Conservation (phyloP, 208 protist species). For the Leishmania turanica region DNA sequence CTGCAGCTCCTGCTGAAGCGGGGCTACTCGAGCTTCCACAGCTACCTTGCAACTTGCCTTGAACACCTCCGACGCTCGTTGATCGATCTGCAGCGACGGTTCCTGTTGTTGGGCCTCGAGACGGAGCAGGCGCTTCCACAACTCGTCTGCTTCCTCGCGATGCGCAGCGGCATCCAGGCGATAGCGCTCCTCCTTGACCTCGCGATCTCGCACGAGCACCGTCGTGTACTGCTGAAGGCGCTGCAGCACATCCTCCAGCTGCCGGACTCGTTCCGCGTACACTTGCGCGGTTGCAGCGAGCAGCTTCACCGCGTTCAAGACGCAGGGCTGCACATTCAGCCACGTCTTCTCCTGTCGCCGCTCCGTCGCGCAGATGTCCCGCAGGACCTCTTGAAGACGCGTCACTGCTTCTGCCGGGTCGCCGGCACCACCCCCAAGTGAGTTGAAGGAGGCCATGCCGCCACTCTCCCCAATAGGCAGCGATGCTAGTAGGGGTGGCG, state of each 20-base stretch:
- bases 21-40: not conserved
- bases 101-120: conserved; percentile 29
- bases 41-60: not conserved
- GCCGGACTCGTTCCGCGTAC: conserved; percentile 23
- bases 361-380: conserved; percentile 48
- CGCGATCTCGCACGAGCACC: conserved; percentile 53
- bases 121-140: conserved; percentile 18
- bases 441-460: not conserved
- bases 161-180: conserved; percentile 39
- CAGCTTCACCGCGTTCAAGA: conserved; percentile 34
- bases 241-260: conserved; percentile 37
- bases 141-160: conserved; percentile 10
- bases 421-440: not conserved
- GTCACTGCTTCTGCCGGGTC: not conserved
- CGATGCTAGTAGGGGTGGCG: not conserved
- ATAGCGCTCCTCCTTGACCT: conserved; percentile 78
- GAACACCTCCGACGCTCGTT: not conserved
- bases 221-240: conserved; percentile 37
- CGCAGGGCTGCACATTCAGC: conserved; percentile 80
- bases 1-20: conserved; percentile 8
- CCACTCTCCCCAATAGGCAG: not conserved
- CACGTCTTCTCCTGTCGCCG: conserved; percentile 47
- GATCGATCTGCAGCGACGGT: not conserved
- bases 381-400: conserved; percentile 32
- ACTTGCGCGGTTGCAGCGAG: conserved; percentile 18